Evolutionary conservation across 352 stramenopile species (phyloP), one percentile per base, ranked within the genome.

Genomic region (Elongisporangium anandrum): DNA sequence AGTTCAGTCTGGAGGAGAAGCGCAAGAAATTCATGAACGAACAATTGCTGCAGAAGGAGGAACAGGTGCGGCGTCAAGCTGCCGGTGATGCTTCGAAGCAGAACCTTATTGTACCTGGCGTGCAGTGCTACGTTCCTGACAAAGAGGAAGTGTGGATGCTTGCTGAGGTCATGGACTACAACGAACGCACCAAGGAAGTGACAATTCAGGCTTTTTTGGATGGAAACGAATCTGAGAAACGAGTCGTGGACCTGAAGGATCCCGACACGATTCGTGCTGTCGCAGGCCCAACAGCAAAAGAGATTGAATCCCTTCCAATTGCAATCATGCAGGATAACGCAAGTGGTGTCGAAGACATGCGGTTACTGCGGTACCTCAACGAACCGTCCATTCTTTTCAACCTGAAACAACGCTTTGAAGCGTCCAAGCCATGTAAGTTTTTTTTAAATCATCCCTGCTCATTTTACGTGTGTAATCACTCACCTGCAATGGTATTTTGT

Each of bases 301-400:
- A 90, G 49, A 85, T 96, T 54, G 87, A 94, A 53, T 94, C 87
- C 26, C 68, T 96, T 13, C 87, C 87, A 2, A 59, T 96, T 56
- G 85, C 85, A 10, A 96, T 95, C 61, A 61, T 89, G 52, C 75
- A 96, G 47, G 82, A 92, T 54, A 92, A 82, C 41, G 69, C 73
- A 3, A 74, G 81, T 50, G 87, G 87, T 13, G 86, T 94, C 15
- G 81, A 95, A 57, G 87, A 96, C 49, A 95, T 97, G 89, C 81
- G 81, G 3, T 54, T 92, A 56, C 76, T 97, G 15, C 83, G 81
- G 20, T 96, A 96, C 75, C 70, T 98, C 57, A 96, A 98, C 65
- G 91, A 97, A 57, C 89, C 92, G 50, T 95, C 87, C 16, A 97
- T 98, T 62, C 70, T 98, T 26, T 97, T 97, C 78, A 98, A 97